Evolutionary conservation across 1,139 yeast genomes (phyloP).

Genomic region (Lodderomyces metapsilosis): DNA sequence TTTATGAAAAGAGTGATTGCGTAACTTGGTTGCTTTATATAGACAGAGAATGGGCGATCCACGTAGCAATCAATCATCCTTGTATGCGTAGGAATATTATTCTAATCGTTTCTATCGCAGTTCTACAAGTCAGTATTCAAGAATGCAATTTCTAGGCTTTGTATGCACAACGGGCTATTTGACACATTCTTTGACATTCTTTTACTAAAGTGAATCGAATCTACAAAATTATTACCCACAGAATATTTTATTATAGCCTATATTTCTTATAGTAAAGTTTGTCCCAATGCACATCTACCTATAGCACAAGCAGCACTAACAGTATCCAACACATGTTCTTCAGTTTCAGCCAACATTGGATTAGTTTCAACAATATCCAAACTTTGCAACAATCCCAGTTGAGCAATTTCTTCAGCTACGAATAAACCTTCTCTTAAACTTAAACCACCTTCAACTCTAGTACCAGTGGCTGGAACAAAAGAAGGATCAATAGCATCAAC

Average conservation of each 20-base stretch:
- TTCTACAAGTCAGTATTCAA: background rate
- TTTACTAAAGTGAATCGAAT: background rate
- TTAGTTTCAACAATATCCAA: constrained; percentile 93
- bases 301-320: constrained; percentile 88
- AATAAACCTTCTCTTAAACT: constrained; percentile 93
- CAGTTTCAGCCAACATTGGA: constrained; percentile 82
- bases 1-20: too few species aligned
- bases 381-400: constrained; percentile 79
- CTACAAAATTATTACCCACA: too few species aligned
- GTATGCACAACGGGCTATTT: constrained; percentile 1
- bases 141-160: too few species aligned
- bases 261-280: constrained; percentile 68
- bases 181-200: background rate
- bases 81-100: too few species aligned
- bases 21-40: background rate
- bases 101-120: background rate
- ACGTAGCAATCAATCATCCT: too few species aligned
- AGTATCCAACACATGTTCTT: constrained; percentile 76
- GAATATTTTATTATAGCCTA: too few species aligned
- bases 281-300: constrained; percentile 93
- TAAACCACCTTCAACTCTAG: constrained; percentile 95
- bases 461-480: constrained; percentile 95
- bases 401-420: constrained; percentile 88
- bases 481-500: constrained; percentile 96
- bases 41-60: too few species aligned